Evolutionary conservation across 306 rosid genomes (phyloP).

Genomic region (Citrullus amarus): DNA sequence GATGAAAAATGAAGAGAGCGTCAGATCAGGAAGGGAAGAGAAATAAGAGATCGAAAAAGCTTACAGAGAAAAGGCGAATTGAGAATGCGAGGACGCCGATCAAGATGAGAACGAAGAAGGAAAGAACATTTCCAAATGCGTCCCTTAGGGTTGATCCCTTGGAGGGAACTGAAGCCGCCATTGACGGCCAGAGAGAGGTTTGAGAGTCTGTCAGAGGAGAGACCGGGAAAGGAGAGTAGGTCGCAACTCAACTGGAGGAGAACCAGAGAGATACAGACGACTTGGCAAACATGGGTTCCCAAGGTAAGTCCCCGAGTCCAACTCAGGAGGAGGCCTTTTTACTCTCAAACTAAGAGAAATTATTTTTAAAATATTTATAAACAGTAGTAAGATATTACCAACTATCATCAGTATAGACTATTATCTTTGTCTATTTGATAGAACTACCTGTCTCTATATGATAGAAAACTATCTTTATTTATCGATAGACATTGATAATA

Average conservation of each 20-base stretch:
- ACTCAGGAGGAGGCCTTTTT: not conserved
- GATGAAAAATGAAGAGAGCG: not conserved
- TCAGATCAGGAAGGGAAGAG: constrained; percentile 34
- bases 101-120: constrained; percentile 75
- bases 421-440: too few species aligned
- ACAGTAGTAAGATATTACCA: too few species aligned
- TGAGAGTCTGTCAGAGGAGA: constrained; percentile 5
- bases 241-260: not conserved
- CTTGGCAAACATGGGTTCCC: not conserved
- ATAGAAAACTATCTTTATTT: too few species aligned
- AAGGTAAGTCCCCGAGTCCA: not conserved
- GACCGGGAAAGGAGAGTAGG: constrained; percentile 14
- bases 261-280: not conserved
- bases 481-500: too few species aligned
- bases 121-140: constrained; percentile 78
- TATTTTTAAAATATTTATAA: too few species aligned
- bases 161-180: constrained; percentile 76
- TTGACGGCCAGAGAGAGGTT: constrained; percentile 56
- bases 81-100: constrained; percentile 99
- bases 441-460: too few species aligned
- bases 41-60: constrained; percentile 23
- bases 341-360: too few species aligned
- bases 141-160: constrained; percentile 37
- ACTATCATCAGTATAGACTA: too few species aligned
- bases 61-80: constrained; percentile 97